Evolutionary conservation across 352 stramenopile genomes (phyloP), one percentile per base, ranked within the genome.

Genomic region (Bremia lactucae): DNA sequence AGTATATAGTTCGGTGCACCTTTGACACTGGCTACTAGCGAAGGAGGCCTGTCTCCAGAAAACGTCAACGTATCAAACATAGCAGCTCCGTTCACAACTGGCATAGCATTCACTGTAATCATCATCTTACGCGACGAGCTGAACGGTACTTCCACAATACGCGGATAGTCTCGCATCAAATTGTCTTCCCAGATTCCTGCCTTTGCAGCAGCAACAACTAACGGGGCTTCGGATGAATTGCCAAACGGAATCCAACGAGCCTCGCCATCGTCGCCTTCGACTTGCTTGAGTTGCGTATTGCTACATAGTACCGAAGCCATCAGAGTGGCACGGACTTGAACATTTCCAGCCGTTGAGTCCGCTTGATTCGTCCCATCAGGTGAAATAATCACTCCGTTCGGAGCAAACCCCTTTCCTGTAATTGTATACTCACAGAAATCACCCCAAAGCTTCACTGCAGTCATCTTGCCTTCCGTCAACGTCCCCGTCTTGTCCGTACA

Each of bases 401-500:
- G 67, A 22, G 62, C 80, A 24, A 82, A 78, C 0, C 69, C 70
- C 31, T 81, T 78, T 15, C 68, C 70, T 1, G 67, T 85, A 47
- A 85, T 84, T 0, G 51, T 49, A 46, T 83, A 86, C 49, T 77
- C 62, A 25, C 65, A 55, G 42, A 81, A 86, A 50, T 84, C 73
- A 9, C 69, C 63, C 68, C 71, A 91, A 34, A 87, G 59, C 51
- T 84, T 85, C 24, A 87, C 61, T 0, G 73, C 78, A 2, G 73
- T 86, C 78, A 91, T 91, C 36, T 87, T 83, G 31, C 78, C 78
- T 29, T 87, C 75, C 0, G 93, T 98, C 9, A 98, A 58, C 8
- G 93, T 98, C 7, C 93, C 93, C 0, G 93, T 98, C 69, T 98
- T 98, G 62, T 98, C 93, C 0, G 75, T 87, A 36, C 74, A 97